Evolutionary conservation across 2,329 filamentous ascomycete genomes (phyloP).

Genomic region (Botryotinia calthae): DNA sequence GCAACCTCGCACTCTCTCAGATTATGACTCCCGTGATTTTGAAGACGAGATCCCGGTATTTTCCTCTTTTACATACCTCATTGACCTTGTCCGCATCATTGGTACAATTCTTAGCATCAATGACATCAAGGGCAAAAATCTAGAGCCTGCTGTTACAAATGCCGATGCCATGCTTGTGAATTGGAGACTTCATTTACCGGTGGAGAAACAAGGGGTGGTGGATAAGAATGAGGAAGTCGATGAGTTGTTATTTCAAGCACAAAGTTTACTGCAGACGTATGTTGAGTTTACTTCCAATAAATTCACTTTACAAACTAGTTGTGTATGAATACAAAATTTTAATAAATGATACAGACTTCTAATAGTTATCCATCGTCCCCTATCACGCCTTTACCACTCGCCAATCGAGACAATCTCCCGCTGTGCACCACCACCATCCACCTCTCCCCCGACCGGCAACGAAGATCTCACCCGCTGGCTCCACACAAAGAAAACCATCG

Average conservation of each 20-base stretch:
- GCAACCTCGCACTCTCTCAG: conserved; percentile 37
- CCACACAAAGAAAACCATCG: conserved; percentile 61
- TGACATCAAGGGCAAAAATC: conserved; percentile 30
- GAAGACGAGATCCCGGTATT: conserved; percentile 40
- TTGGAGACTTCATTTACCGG: conserved; percentile 42
- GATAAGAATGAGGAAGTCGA: conserved; percentile 41
- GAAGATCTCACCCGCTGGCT: conserved; percentile 28
- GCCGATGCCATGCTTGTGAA: conserved; percentile 42
- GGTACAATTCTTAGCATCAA: conserved; percentile 38
- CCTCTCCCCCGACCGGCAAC: conserved; percentile 6
- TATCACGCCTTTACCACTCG: conserved; percentile 30
- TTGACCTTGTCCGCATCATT: conserved; percentile 41
- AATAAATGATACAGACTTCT: conserved; percentile 22
- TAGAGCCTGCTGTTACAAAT: conserved; percentile 36
- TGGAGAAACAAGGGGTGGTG: conserved; percentile 43
- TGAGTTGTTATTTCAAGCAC: conserved; percentile 42
- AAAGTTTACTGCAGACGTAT: conserved; percentile 41
- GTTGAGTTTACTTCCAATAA: conserved; percentile 21
- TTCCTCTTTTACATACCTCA: conserved; percentile 43
- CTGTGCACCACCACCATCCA: conserved; percentile 27
- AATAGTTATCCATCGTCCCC: conserved; percentile 32
- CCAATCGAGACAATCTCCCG: conserved; percentile 27
- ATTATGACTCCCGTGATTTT: conserved; percentile 41
- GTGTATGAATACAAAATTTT: background rate
- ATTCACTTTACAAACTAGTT: background rate